Conservation (phyloP, 2,329 filamentous ascomycete genomes). For the Sclerotinia nivalis region DNA sequence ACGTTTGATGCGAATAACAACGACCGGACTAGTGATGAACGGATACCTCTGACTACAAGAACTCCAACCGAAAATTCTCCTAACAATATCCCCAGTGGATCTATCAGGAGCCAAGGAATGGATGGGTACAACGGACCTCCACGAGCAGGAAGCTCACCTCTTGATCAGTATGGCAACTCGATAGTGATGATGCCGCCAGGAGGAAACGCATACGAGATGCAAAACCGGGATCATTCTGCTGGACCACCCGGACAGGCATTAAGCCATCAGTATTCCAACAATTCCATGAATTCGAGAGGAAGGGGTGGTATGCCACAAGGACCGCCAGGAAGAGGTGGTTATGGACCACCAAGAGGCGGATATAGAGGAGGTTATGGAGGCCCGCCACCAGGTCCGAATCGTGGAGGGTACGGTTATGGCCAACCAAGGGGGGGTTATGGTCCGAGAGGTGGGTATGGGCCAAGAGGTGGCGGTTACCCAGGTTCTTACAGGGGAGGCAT, state of each 20-base stretch:
- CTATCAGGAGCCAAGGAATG: conserved; percentile 31
- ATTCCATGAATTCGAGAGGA: conserved; percentile 35
- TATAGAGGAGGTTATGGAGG: conserved; percentile 43
- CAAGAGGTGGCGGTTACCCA: conserved; percentile 24
- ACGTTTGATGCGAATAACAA: conserved; percentile 60
- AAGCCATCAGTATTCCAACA: conserved; percentile 45
- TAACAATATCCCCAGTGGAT: conserved; percentile 38
- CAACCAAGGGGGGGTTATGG: conserved; percentile 42
- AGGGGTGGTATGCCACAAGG: conserved; percentile 36
- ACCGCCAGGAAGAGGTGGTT: conserved; percentile 33
- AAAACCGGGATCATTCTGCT: conserved; percentile 51
- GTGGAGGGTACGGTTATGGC: conserved; percentile 52
- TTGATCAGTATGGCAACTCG: conserved; percentile 67
- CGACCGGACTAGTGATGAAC: conserved; percentile 66
- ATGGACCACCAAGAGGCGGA: conserved; percentile 48
- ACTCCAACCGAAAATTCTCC: conserved; percentile 56
- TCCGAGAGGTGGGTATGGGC: conserved; percentile 43
- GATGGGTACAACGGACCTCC: conserved; percentile 31
- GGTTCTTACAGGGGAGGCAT: conserved; percentile 38
- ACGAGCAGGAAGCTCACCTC: conserved; percentile 40
- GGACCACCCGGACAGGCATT: conserved; percentile 52
- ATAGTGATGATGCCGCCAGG: conserved; percentile 44
- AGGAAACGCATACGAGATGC: conserved; percentile 40
- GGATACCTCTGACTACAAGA: conserved; percentile 65
- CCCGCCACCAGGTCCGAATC: conserved; percentile 42